phyloP scores from a whole-genome alignment of 164 flowering plant genomes.

The Amborella trichopoda region DNA sequence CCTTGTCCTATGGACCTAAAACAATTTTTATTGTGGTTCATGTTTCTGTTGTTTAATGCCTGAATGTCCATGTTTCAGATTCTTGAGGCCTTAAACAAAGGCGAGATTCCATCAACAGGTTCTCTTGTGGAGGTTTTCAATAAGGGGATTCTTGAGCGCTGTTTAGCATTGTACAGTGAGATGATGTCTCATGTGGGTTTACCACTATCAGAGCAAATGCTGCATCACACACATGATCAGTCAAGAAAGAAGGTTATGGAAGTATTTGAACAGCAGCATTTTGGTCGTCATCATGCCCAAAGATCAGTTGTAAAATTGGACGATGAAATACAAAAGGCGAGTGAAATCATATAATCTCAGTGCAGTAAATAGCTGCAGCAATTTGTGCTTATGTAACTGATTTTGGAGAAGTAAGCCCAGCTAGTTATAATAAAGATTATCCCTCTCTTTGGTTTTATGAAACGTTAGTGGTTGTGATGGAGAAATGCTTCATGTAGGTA shows the following conservation, averaged over 20 bases:
- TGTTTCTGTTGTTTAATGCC: neutral
- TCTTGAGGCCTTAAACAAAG: slow-evolving; percentile 95
- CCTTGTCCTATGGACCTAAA: neutral
- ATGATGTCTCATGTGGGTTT: slow-evolving; percentile 43
- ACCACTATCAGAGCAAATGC: slow-evolving; percentile 51
- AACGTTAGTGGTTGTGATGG: no score
- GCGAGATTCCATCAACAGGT: slow-evolving; percentile 98
- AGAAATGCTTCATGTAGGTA: slow-evolving; percentile 32
- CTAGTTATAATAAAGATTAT: no score
- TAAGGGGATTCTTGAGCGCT: slow-evolving; percentile 80
- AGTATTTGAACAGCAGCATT: slow-evolving; percentile 79
- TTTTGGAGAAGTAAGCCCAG: no score
- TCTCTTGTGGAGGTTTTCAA: slow-evolving; percentile 96
- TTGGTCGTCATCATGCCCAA: slow-evolving; percentile 92
- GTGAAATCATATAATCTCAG: no score
- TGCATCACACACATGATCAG: slow-evolving; percentile 43
- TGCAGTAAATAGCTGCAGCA: no score
- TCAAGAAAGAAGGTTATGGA: slow-evolving; percentile 43
- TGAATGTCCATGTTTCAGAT: slow-evolving; percentile 42
- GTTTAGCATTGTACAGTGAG: slow-evolving; percentile 69
- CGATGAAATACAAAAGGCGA: slow-evolving; percentile 68
- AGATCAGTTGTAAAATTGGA: slow-evolving; percentile 53
- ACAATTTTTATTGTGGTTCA: neutral
- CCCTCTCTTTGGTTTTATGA: no score
- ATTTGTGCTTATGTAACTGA: no score